Percentiles rank a stretch among this genome's conserved stretches.
Evolutionary conservation across 73 alveolate genomes (phyloP).

Genomic region (Symbiodinium natans): DNA sequence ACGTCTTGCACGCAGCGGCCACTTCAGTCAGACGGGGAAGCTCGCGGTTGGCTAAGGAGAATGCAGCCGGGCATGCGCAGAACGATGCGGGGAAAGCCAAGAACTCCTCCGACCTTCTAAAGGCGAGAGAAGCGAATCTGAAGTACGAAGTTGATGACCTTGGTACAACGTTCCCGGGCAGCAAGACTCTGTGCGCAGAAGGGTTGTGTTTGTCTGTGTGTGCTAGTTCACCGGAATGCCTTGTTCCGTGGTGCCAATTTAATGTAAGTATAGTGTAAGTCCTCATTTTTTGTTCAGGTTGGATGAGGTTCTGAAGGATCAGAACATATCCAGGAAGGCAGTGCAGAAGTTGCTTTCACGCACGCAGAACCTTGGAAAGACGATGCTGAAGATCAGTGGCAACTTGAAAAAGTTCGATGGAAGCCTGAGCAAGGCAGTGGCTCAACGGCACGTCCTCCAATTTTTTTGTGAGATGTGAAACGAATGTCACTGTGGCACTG

Average conservation of each 20-base stretch:
- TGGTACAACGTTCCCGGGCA: slow-evolving; percentile 33
- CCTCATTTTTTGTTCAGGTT: too few species aligned
- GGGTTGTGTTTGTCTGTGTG: too few species aligned
- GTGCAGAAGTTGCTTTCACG: slow-evolving; percentile 38
- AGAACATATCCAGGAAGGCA: slow-evolving; percentile 37
- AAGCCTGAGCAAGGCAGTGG: slow-evolving; percentile 28
- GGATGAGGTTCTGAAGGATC: slow-evolving; percentile 52
- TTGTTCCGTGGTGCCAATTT: neutral
- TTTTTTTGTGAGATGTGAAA: neutral
- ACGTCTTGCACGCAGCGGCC: too few species aligned
- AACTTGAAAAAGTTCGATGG: slow-evolving; percentile 34
- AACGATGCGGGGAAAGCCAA: slow-evolving; percentile 26
- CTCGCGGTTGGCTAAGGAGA: slow-evolving; percentile 43
- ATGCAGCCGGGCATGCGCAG: slow-evolving; percentile 28
- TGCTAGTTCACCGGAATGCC: neutral
- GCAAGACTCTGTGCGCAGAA: neutral
- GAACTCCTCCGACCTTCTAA: slow-evolving; percentile 45
- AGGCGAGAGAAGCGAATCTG: slow-evolving; percentile 62
- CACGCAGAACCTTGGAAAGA: slow-evolving; percentile 52
- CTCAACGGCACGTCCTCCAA: neutral
- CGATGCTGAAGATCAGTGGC: slow-evolving; percentile 20
- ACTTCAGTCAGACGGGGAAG: too few species aligned
- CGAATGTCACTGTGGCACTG: neutral
- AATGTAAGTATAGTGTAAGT: too few species aligned
- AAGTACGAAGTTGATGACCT: slow-evolving; percentile 78